Percentiles rank a stretch among this genome's conserved stretches.
Conservation (phyloP, 2,329 filamentous ascomycete species). For the Thelonectria olida region DNA sequence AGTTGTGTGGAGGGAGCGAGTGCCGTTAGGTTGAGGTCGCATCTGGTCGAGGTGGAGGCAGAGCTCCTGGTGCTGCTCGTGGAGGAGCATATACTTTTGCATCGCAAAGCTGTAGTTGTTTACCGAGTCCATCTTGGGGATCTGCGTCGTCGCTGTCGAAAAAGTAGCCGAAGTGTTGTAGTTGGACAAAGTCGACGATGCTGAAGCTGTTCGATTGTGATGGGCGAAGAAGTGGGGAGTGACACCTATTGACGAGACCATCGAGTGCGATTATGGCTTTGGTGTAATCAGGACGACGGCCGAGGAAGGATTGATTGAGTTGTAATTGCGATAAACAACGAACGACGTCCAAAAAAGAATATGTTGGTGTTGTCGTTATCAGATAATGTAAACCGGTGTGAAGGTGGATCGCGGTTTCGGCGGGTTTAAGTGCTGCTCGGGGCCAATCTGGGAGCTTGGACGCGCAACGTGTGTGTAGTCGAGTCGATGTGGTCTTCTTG, state of each 20-base stretch:
- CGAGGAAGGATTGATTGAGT: neutral
- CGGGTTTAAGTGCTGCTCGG: conserved; percentile 4
- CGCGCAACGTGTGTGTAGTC: conserved; percentile 31
- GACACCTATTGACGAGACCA: conserved; percentile 46
- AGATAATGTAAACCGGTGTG: conserved; percentile 1
- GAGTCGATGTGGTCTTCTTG: neutral
- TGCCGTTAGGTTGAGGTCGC: conserved; percentile 50
- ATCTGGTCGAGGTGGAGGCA: conserved; percentile 61
- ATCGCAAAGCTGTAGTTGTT: conserved; percentile 56
- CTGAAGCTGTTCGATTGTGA: conserved; percentile 34
- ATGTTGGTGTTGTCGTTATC: conserved; percentile 1
- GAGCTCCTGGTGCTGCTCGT: conserved; percentile 64
- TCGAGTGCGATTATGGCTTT: conserved; percentile 36
- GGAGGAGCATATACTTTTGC: conserved; percentile 63
- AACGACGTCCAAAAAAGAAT: neutral
- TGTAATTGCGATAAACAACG: neutral
- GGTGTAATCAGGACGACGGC: neutral
- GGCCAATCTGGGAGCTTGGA: conserved; percentile 35
- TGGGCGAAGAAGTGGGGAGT: conserved; percentile 39
- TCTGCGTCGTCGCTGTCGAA: conserved; percentile 5
- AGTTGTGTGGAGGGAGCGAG: conserved; percentile 55
- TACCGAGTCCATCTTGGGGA: conserved; percentile 41
- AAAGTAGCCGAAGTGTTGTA: conserved; percentile 16
- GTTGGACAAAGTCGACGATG: conserved; percentile 30
- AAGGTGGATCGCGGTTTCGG: conserved; percentile 27